A percentile compares a stretch with the other conserved stretches of the same genome.
phyloP scores from a whole-genome alignment of 2,329 filamentous ascomycete genomes.

The Fusarium sp. region DNA sequence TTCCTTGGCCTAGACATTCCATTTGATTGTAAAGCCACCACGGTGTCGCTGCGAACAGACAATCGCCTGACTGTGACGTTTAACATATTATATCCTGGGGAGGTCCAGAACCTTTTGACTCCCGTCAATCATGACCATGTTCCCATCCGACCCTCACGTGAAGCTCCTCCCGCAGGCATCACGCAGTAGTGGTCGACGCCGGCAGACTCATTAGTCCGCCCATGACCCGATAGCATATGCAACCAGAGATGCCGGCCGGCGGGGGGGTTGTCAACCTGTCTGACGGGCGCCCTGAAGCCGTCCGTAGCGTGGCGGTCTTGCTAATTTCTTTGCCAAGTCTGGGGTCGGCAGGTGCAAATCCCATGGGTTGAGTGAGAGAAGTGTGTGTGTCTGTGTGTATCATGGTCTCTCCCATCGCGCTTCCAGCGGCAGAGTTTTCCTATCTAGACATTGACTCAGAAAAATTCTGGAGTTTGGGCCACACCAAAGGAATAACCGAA shows the following conservation, averaged over 20 bases:
- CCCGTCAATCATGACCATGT: background rate
- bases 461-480: constrained; percentile 18
- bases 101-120: constrained; percentile 7
- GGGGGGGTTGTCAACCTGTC: background rate
- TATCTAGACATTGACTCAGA: background rate
- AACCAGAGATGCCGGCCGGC: constrained; percentile 3
- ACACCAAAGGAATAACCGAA: constrained; percentile 8
- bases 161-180: constrained; percentile 5
- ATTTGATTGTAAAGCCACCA: background rate
- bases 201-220: background rate
- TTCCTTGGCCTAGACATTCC: background rate
- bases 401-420: constrained; percentile 23
- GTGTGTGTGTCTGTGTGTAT: constrained; percentile 22
- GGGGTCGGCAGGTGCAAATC: constrained; percentile 23
- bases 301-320: background rate
- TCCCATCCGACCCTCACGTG: constrained; percentile 12
- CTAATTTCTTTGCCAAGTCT: constrained; percentile 26
- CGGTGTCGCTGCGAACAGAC: background rate
- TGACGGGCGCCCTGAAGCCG: background rate
- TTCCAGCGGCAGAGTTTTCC: constrained; percentile 29
- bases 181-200: constrained; percentile 4
- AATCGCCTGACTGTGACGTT: constrained; percentile 13
- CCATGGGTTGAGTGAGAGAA: constrained; percentile 9
- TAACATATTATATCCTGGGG: background rate
- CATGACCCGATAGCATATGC: constrained; percentile 1